Percentiles rank a stretch among this genome's conserved stretches.
Evolutionary conservation across 805 yeast species (phyloP).

Genomic region (Hanseniaspora valbyensis): DNA sequence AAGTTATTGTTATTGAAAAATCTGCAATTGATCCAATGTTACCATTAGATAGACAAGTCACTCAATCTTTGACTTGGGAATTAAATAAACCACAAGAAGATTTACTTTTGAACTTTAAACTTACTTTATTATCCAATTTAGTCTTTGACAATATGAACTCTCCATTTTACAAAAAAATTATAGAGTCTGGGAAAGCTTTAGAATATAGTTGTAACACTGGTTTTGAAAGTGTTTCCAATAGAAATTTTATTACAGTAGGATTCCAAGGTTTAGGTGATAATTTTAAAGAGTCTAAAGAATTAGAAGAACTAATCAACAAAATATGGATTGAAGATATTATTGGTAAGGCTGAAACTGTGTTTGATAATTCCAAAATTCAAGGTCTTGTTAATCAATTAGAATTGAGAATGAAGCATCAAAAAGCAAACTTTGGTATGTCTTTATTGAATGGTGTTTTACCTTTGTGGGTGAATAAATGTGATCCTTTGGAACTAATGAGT

Average conservation of each 20-base stretch:
- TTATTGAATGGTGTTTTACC: slow-evolving; percentile 65
- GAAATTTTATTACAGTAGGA: slow-evolving; percentile 73
- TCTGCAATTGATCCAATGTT: slow-evolving; percentile 81
- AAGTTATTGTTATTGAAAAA: slow-evolving; percentile 30
- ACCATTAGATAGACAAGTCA: slow-evolving; percentile 57
- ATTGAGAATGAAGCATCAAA: slow-evolving; percentile 70
- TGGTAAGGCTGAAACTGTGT: slow-evolving; percentile 32
- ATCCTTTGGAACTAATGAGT: slow-evolving; percentile 58
- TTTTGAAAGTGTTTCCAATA: slow-evolving; percentile 66
- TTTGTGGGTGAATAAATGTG: slow-evolving; percentile 72
- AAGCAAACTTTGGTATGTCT: slow-evolving; percentile 79
- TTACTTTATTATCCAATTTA: slow-evolving; percentile 59
- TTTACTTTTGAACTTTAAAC: slow-evolving; percentile 56
- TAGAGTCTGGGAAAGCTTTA: slow-evolving; percentile 74
- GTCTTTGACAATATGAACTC: slow-evolving; percentile 87
- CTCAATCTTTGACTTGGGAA: slow-evolving; percentile 80
- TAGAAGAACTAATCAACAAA: slow-evolving; percentile 37
- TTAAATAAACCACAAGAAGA: slow-evolving; percentile 60
- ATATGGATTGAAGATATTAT: slow-evolving; percentile 16
- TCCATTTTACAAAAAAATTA: slow-evolving; percentile 72
- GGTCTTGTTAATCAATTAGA: slow-evolving; percentile 86
- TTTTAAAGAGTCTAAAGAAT: slow-evolving; percentile 39
- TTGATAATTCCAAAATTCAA: slow-evolving; percentile 40
- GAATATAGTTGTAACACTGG: slow-evolving; percentile 87
- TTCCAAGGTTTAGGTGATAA: slow-evolving; percentile 54